Evolutionary conservation across 2,329 filamentous ascomycete species (phyloP).

Genomic region (Colletotrichum limetticola): DNA sequence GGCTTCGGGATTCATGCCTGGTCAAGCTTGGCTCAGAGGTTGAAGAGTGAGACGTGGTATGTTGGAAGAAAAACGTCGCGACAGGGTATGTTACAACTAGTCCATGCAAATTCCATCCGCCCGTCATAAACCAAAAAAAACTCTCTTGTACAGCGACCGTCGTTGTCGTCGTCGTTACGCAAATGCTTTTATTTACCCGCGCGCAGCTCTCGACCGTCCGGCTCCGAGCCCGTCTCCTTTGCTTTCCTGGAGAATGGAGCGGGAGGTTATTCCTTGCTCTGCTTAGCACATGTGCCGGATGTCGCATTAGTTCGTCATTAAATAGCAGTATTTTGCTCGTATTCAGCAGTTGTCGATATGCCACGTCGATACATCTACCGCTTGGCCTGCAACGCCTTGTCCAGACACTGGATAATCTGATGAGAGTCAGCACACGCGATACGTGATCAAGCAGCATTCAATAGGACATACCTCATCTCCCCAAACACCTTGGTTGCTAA

Average conservation of each 20-base stretch:
- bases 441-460: constrained; percentile 48
- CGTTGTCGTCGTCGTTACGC: constrained; percentile 14
- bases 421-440: constrained; percentile 1
- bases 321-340: constrained; percentile 21
- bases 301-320: constrained; percentile 35
- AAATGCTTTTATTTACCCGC: constrained; percentile 33
- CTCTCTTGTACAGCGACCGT: constrained; percentile 25
- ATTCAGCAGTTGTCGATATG: not conserved
- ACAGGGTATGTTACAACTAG: constrained; percentile 34
- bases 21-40: not conserved
- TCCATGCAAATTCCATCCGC: constrained; percentile 29
- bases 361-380: constrained; percentile 23
- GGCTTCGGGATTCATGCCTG: not conserved
- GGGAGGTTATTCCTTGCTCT: constrained; percentile 5
- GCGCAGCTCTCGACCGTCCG: not conserved
- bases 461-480: constrained; percentile 47
- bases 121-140: constrained; percentile 28
- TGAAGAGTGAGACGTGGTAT: constrained; percentile 8
- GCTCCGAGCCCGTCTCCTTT: not conserved
- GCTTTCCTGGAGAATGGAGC: constrained; percentile 9
- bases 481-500: constrained; percentile 71
- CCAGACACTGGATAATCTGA: constrained; percentile 48
- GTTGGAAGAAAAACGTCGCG: constrained; percentile 29
- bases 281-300: constrained; percentile 16
- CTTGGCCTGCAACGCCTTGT: constrained; percentile 43